Base-by-base conservation (phyloP, 306 rosid genomes). In the Lithocarpus polystachyus region DNA sequence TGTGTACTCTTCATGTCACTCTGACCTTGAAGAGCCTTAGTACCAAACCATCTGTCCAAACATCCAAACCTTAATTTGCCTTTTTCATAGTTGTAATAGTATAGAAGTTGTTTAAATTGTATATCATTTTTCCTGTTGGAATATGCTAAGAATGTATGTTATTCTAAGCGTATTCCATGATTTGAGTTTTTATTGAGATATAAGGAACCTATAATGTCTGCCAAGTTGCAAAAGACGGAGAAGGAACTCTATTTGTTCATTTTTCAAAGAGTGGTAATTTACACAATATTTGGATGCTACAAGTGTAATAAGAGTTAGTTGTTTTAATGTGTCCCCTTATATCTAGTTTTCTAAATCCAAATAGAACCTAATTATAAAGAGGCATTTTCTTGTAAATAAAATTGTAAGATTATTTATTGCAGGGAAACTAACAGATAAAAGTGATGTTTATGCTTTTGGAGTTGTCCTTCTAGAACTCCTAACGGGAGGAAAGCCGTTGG, bases 371-470 rank as follows among this genome's bases (percentile, higher is more conserved):
- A 68, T 9, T 10, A 22, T 19, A 33, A 67, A 26, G n/a, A 68
- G 53, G 72, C 6, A 14, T 35, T 33, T 35, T 35, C 52, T 68
- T 19, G 45, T 6, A n/a, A 18, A 35, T 65, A 88, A 55, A 56
- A 52, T 12, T 37, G 35, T 26, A 31, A 33, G 37, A n/a, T 35
- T 35, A 35, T 68, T 7, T 15, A 77, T 79, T 80, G 33, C 91
- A 92, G 99, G 99, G 71, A 92, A 89, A 77, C 85, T 95, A 80
- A 92, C 99, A 0, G 99, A 95, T 75, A 95, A 92, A 82, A 90
- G 97, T 12, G 98, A 95, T 60, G 98, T 95, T 23, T 95, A 92
- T 74, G 97, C 98, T 75, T 95, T 95, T 37, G 99, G 98, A 31
- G 90, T 92, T 45, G 89, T 95, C 71, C 98, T 95, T 79, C 77